Evolutionary conservation across 371 early-diverging fungal genomes (phyloP).

Genomic region (Actinomucor elegans): DNA sequence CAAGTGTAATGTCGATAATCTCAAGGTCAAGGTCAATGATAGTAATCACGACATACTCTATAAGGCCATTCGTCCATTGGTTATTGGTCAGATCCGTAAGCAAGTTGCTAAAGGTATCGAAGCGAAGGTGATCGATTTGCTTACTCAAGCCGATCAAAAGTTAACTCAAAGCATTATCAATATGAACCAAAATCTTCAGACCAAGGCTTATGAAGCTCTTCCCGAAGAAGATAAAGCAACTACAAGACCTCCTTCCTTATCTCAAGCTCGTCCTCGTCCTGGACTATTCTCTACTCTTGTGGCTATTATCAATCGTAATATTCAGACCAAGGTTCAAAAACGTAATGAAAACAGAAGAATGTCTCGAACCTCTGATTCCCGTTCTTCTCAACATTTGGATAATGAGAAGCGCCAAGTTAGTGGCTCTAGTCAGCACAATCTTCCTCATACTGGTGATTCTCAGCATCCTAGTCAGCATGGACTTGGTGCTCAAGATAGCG

Average conservation of each 20-base stretch:
- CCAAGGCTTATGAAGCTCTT: constrained; percentile 14
- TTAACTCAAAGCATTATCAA: constrained; percentile 27
- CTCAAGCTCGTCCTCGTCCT: constrained; percentile 18
- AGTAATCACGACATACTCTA: constrained; percentile 51
- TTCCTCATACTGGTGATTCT: neutral
- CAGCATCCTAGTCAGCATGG: neutral
- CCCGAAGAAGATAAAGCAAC: constrained; percentile 14
- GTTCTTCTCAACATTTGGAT: neutral
- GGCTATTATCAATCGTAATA: constrained; percentile 23
- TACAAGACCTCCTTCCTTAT: neutral
- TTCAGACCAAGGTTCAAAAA: constrained; percentile 20
- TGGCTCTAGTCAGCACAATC: neutral
- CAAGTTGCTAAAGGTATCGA: constrained; percentile 52
- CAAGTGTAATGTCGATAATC: constrained; percentile 47
- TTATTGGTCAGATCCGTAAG: constrained; percentile 48
- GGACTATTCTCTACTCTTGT: constrained; percentile 22
- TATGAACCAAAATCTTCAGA: constrained; percentile 25
- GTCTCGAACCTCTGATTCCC: neutral
- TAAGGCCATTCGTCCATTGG: constrained; percentile 46
- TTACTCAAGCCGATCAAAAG: constrained; percentile 35
- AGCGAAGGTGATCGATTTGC: constrained; percentile 32
- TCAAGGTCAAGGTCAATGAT: constrained; percentile 53
- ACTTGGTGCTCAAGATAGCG: too few species aligned
- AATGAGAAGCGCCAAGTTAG: neutral
- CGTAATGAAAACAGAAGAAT: constrained; percentile 10